Percentiles rank a stretch among this genome's conserved stretches.
phyloP scores from a whole-genome alignment of 2,329 filamentous ascomycete species.

The Aspergillus sp. region DNA sequence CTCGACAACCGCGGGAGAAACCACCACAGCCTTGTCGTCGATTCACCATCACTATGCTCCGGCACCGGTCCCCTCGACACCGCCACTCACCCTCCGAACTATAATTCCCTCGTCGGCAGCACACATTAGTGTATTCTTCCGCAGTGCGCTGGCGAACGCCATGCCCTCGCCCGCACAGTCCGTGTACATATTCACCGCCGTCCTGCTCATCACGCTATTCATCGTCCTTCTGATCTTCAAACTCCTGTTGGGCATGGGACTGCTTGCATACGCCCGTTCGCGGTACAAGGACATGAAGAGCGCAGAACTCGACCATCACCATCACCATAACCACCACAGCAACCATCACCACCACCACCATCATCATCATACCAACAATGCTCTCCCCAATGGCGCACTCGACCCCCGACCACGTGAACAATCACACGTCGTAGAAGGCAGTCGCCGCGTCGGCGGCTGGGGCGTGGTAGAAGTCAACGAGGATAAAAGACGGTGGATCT shows the following conservation, averaged over 20 bases:
- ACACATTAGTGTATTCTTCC: conserved; percentile 30
- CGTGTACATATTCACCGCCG: conserved; percentile 52
- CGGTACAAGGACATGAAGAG: conserved; percentile 75
- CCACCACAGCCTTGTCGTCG: conserved; percentile 32
- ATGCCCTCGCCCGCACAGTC: conserved; percentile 36
- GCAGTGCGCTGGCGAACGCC: conserved; percentile 33
- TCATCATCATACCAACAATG: not conserved
- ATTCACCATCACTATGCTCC: conserved; percentile 44
- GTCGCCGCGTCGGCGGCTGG: conserved; percentile 69
- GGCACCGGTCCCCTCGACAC: conserved; percentile 58
- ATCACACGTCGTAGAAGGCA: conserved; percentile 55
- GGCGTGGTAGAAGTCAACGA: conserved; percentile 83
- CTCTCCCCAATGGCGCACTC: conserved; percentile 1
- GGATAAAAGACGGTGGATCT: conserved; percentile 76
- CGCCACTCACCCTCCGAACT: conserved; percentile 50
- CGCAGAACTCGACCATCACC: conserved; percentile 41
- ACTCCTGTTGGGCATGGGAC: conserved; percentile 76
- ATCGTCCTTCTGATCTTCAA: conserved; percentile 77
- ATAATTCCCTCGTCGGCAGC: conserved; percentile 49
- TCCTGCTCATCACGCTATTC: conserved; percentile 78
- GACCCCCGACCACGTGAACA: conserved; percentile 12
- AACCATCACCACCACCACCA: not conserved
- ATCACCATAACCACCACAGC: no score
- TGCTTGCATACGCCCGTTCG: conserved; percentile 69
- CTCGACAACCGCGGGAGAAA: conserved; percentile 25